Percentiles rank a stretch among this genome's conserved stretches.
These are phyloP conservation scores for Metrosideros polymorpha DNA, from an alignment of 441 rosid species.

Conservation along the genomic window DNA sequence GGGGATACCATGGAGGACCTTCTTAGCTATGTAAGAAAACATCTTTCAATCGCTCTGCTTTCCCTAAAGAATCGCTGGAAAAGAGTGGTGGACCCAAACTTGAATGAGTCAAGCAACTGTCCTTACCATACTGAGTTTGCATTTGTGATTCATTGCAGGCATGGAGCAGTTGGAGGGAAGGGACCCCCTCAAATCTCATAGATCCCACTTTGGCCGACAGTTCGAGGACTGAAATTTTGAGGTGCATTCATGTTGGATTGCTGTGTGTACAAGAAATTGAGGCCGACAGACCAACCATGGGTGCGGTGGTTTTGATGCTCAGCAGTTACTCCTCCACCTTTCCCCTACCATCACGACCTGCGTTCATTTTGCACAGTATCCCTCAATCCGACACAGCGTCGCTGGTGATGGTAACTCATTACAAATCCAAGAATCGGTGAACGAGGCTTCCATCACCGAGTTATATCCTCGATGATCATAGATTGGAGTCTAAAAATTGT, in stretches of 20 bases:
- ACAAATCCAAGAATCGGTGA: not conserved
- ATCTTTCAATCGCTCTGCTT: not conserved
- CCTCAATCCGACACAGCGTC: not conserved
- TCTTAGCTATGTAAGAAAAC: not conserved
- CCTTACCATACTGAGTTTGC: not conserved
- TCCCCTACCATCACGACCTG: not conserved
- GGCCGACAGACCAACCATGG: not conserved
- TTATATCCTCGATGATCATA: not conserved
- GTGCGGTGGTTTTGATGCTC: not conserved
- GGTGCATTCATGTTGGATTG: not conserved
- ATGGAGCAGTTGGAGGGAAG: not conserved
- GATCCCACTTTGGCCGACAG: not conserved
- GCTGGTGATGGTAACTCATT: too few species aligned
- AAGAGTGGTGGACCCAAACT: not conserved
- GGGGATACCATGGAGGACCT: not conserved
- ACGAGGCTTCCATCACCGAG: not conserved
- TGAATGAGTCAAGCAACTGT: rapidly evolving
- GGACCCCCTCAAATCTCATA: not conserved
- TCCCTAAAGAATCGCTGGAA: rapidly evolving
- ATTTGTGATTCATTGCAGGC: not conserved
- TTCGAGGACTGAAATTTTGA: not conserved
- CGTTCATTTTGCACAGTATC: not conserved
- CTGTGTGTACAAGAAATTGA: not conserved
- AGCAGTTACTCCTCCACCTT: not conserved
- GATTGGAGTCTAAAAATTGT: not conserved